Conservation (phyloP, 2,329 filamentous ascomycete genomes). For the Fusarium sp. region DNA sequence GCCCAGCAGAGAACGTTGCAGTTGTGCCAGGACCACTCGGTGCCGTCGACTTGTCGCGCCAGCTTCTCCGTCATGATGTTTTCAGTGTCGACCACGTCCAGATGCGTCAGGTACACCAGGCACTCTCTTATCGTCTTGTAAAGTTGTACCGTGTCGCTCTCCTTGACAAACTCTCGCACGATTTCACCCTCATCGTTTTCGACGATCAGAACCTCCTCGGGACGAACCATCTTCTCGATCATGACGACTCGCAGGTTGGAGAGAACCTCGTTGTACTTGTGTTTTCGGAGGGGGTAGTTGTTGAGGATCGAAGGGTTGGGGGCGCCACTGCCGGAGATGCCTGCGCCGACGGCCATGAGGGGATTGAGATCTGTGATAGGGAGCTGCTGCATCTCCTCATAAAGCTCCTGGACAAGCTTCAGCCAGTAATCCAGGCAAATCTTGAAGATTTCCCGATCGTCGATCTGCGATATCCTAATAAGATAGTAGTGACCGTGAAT, state of each 20-base stretch:
- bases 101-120: slow-evolving; percentile 94
- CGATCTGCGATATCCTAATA: slow-evolving; percentile 97
- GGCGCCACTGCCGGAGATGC: slow-evolving; percentile 82
- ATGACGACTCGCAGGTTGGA: slow-evolving; percentile 96
- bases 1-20: slow-evolving; percentile 99
- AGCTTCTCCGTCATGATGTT: slow-evolving; percentile 99
- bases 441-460: slow-evolving; percentile 99
- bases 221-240: slow-evolving; percentile 99
- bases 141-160: slow-evolving; percentile 97
- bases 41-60: slow-evolving; percentile 91
- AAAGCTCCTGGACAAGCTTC: slow-evolving; percentile 96
- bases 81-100: slow-evolving; percentile 97
- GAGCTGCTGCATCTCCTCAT: slow-evolving; percentile 98
- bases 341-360: slow-evolving; percentile 80
- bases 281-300: slow-evolving; percentile 94
- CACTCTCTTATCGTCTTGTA: slow-evolving; percentile 99
- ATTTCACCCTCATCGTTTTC: slow-evolving; percentile 99
- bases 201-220: slow-evolving; percentile 98
- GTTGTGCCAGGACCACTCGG: slow-evolving; percentile 99
- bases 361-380: slow-evolving; percentile 95
- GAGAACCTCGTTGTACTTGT: slow-evolving; percentile 95
- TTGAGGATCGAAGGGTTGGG: slow-evolving; percentile 86
- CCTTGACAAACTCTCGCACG: slow-evolving; percentile 98
- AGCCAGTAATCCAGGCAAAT: slow-evolving; percentile 99
- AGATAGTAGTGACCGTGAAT: slow-evolving; percentile 98